Evolutionary conservation across 352 stramenopile genomes (phyloP), one percentile per base, ranked within the genome.

Genomic region (Elongisporangium anandrum): DNA sequence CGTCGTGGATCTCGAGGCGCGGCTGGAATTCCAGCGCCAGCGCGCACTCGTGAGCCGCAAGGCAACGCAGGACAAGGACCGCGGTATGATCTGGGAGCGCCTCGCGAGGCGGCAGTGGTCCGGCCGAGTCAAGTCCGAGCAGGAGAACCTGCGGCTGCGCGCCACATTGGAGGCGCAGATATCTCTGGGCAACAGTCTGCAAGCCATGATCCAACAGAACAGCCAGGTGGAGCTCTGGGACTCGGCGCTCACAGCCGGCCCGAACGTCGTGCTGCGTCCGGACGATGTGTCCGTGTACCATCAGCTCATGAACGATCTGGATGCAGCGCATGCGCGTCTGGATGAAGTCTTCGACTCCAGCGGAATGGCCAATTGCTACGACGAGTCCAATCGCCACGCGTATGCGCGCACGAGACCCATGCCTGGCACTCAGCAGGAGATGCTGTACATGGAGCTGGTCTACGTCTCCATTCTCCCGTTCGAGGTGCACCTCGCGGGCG

Each of bases 201-300:
- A 88, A 38, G 55, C 80, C 21, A 68, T 85, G 56, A 63, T 88
- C 29, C 66, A 72, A 23, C 85, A 85, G 50, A 68, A 72, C 2
- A 72, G 74, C 10, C 77, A 77, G 50, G 63, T 78, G 39, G 34
- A 45, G 34, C 8, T 45, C 8, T 45, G 34, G 34, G 34, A 45
- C 34, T 45, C 34, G 6, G 34, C 34, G 13, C 34, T 45, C 34
- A 45, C 34, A 12, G 34, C 34, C 34, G 34, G 34, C 9, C 34
- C 34, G 12, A 66, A 65, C 2, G 69, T 85, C 17, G 68, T 75
- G 19, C 59, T 50, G 5, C 56, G 68, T n/a, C 20, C 23, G 48
- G 23, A 21, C 29, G 49, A 56, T 10, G 56, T n/a, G 0, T 17
- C 21, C 1, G 63, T 72, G 60, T 79, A 78, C 50, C 63, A 72